These are phyloP conservation scores for Tolypocladium inflatum DNA, from an alignment of 2,329 filamentous ascomycete species.

Conservation along the genomic window DNA sequence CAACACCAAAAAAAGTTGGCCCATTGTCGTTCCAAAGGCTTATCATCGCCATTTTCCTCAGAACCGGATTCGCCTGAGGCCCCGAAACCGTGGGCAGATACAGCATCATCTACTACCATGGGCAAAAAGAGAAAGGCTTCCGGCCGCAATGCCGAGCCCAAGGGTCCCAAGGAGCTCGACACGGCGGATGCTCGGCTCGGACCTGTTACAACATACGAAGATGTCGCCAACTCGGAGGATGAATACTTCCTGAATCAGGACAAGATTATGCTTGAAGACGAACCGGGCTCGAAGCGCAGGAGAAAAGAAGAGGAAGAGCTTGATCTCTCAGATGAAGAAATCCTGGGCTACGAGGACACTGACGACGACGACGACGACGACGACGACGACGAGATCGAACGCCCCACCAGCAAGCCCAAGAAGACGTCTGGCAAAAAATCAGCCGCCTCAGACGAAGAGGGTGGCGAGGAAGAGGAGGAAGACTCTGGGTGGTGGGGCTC, in stretches of 20 bases:
- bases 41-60: neutral
- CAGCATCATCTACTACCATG: conserved; percentile 29
- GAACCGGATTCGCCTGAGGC: neutral
- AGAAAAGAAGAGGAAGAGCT: conserved; percentile 63
- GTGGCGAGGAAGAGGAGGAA: conserved; percentile 42
- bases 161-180: conserved; percentile 46
- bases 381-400: neutral
- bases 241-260: conserved; percentile 85
- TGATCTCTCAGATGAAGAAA: conserved; percentile 54
- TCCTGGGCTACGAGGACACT: conserved; percentile 39
- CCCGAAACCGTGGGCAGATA: neutral
- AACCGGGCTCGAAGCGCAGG: conserved; percentile 66
- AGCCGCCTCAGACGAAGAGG: conserved; percentile 32
- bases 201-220: conserved; percentile 57
- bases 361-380: conserved; percentile 11
- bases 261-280: conserved; percentile 77
- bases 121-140: conserved; percentile 64
- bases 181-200: conserved; percentile 52
- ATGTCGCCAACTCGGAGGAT: conserved; percentile 89
- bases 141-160: conserved; percentile 31
- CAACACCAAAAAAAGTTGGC: neutral
- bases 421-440: conserved; percentile 21
- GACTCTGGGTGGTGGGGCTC: conserved; percentile 75
- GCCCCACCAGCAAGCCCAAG: conserved; percentile 1
- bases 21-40: neutral